Evolutionary conservation across 306 rosid species (phyloP), one percentile per base, ranked within the genome.

Genomic region (Vigna unguiculata): DNA sequence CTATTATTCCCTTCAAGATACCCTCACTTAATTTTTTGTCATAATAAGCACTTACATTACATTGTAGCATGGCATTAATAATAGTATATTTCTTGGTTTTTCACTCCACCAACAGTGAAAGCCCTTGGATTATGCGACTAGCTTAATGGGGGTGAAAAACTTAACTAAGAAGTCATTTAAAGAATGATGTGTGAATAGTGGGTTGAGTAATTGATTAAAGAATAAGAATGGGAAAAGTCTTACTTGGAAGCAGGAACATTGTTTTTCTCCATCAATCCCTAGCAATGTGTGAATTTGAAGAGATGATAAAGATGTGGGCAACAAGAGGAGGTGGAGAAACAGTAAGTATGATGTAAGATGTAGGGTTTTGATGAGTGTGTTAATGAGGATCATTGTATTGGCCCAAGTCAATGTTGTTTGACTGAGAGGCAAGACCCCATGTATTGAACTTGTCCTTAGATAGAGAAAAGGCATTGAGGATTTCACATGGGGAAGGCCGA

Each of bases 401-500:
- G 74, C 8, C 74, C 72, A 78, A 78, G 60, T 63, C 73, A 77
- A 77, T 78, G 78, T 79, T 82, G 78, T 80, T 80, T 83, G 87
- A 84, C 75, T 9, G 38, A 75, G 80, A 80, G 38, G 54, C 80
- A 85, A 70, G 85, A 73, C 75, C 81, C 80, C 79, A 82, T 77
- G 6, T n/a, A 45, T 58, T 75, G 28, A 82, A 76, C 53, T 60
- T 75, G 78, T 32, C 77, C 77, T 75, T 84, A 40, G 75, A 74
- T 74, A 66, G 55, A 59, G 53, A 38, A 38, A 20, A 22, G 65
- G 20, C 52, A 45, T 32, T 0, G 7, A 1, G n/a, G 17, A 15
- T 19, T 63, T 82, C 91, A 87, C 93, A 89, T 89, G 96, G 83
- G 82, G 43, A 12, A 34, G 68, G 80, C 60, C 69, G 68, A 16